Base-by-base conservation (phyloP, 805 yeast species). In the Wickerhamia fluorescens region DNA sequence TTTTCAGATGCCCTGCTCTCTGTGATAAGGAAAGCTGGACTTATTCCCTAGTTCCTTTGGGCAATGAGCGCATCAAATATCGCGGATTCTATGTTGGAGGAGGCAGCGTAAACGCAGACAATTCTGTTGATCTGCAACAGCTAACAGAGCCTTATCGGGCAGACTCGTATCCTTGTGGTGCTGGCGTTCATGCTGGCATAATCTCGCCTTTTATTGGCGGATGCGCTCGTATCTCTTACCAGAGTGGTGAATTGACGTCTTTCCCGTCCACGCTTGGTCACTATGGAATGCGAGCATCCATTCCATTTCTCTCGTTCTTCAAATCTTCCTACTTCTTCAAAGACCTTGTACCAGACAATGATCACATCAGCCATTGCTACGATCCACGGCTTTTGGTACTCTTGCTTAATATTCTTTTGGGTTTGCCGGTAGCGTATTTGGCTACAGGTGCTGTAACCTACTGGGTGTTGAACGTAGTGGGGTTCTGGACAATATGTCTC, bases 111-210 rank as follows among this genome's bases (percentile, higher is more conserved):
- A 11, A 25, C 11, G 20, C 7, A 18, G 10, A 10, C 20, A 13
- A 14, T 8, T 11, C 11, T 19, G 23, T 23, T 2, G 44, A 30
- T 4, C 36, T 31, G 1, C 54, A 45, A 2, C 40, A 39, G n/a
- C 35, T 77, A 6, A 59, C 84, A 0, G 42, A 56, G 15, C 87
- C 88, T 1, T 88, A 86, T 47, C 64, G 97, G 38, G 88, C 85
- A 0, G 97, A 88, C 55, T 84, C 95, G 1, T 87, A 66, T 43
- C 78, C 89, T 0, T 88, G 97, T 51, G 89, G 87, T 0, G 81
- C 96, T 3, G 96, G 92, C 0, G 73, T 83, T 4, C 96, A 88
- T 53, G 76, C 88, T 2, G 96, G 96, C 2, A 52, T 78, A 0
- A 58, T 87, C 1, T 78, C 92, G 0, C 78, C 89, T 9, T 45